Base-by-base conservation (phyloP, 1,139 yeast genomes). In the Candida gigantensis region DNA sequence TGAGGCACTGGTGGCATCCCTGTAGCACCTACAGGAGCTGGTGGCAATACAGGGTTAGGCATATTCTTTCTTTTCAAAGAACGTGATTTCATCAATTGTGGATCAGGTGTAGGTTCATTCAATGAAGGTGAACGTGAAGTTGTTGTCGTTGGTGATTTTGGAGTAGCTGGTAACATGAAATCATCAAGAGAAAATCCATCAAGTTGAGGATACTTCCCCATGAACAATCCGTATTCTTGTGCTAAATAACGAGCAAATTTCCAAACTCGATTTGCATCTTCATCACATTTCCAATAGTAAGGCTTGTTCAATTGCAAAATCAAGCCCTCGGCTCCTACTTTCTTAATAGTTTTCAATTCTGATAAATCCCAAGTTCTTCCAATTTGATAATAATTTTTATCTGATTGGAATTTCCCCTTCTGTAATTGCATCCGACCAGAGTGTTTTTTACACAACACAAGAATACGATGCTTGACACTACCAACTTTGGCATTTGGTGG, bases 301-400 rank as follows among this genome's bases (percentile, higher is more conserved):
- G 76, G 79, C 57, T 88, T 89, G 32, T 86, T 86, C 52, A 92
- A 68, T 21, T 70, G 68, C 43, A 86, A 68, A 1, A 76, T 53
- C 45, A 90, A 72, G 2, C 89, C 89, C 37, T 75, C 72, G 18
- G 65, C 67, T 2, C 76, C 68, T 3, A 68, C 66, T 40, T 77
- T 71, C 31, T 80, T 79, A 5, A 90, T 62, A 25, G 61, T 60
- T 10, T 70, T 62, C 46, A 92, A 65, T 47, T 87, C 95, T 42
- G 79, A 87, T 52, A 92, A 64, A 45, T 81, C 83, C 98, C 98
- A 92, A 4, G 95, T 84, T 52, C 96, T 76, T 26, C 98, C 98
- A 37, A 92, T 86, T 59, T 90, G 97, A 52, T 85, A 81, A 3
- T 81, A 60, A 3, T 85, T 54, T 39, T 68, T 88, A 42, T 81